Evolutionary conservation across 768 basidiomycete species (phyloP), one percentile per base, ranked within the genome.

Genomic region (Piloderma croceum): DNA sequence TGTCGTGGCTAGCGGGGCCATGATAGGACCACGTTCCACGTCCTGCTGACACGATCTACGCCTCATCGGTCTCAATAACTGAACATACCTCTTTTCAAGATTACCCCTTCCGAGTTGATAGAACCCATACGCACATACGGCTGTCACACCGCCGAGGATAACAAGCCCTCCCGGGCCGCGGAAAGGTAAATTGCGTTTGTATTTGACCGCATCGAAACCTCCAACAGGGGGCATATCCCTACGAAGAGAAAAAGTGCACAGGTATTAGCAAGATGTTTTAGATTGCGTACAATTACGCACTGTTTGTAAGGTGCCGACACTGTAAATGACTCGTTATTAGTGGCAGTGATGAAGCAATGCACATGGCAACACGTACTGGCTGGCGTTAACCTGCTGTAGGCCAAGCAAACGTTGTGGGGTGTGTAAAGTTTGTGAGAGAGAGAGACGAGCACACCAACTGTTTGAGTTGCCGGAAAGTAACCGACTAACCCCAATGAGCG

Each of bases 161-260:
- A 76, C 83, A 41, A 83, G 69, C 18, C 90, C 91, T 24, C 89
- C 79, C 39, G 90, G 90, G 3, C 90, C 90, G 43, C 86, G 79
- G 59, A 90, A 70, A 34, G 94, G 92, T 34, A 98, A 77, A 64
- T 93, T 94, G 51, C 94, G 86, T 64, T 91, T 93, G 77, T 97
- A 99, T 64, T 83, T 83, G 67, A 99, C 67, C 21, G 83, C 67
- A 58, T 89, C 91, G 65, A 94, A 99, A 2, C 94, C 94, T 46
- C 91, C 92, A 33, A 80, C 52, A 31, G 94, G 94, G 53, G 94
- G 94, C 81, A 99, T 85, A 58, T 99, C 94, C 66, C 93, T 96
- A 65, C 43, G 41, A 51, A 43, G 43, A 48, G n/a, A n/a, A n/a
- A 38, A 24, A 25, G 32, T 18, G 43, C 31, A 35, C 33, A 29